Evolutionary conservation across 2,329 filamentous ascomycete species (phyloP).

Genomic region (Coniochaeta ligniaria): DNA sequence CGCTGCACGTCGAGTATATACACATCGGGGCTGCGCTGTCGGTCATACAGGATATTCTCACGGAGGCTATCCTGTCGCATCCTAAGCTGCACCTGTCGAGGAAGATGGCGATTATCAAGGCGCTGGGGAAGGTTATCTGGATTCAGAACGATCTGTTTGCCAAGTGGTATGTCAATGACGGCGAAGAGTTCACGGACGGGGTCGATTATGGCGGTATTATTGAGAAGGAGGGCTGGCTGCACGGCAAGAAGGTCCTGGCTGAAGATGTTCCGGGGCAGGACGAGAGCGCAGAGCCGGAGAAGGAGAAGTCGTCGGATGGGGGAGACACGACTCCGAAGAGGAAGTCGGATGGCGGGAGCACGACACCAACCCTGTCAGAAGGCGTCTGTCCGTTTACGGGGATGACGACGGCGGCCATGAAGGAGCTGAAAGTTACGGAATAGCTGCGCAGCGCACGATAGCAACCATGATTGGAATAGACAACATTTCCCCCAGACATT

Average conservation of each 20-base stretch:
- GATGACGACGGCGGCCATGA: slow-evolving; percentile 10
- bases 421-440: slow-evolving; percentile 8
- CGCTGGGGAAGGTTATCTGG: slow-evolving; percentile 76
- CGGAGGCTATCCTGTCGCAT: slow-evolving; percentile 67
- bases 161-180: slow-evolving; percentile 71
- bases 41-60: slow-evolving; percentile 72
- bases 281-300: slow-evolving; percentile 25
- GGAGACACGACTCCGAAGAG: neutral
- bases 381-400: slow-evolving; percentile 19
- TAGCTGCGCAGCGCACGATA: neutral
- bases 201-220: slow-evolving; percentile 38
- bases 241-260: slow-evolving; percentile 51
- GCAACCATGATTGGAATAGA: too few relatives aligned
- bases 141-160: slow-evolving; percentile 83
- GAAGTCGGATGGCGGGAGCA: neutral
- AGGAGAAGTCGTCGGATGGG: slow-evolving; percentile 8
- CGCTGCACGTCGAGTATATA: slow-evolving; percentile 73
- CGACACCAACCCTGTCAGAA: neutral
- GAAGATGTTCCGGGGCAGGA: neutral
- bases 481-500: too few relatives aligned
- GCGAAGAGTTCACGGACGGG: slow-evolving; percentile 48
- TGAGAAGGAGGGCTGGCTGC: slow-evolving; percentile 57
- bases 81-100: slow-evolving; percentile 57
- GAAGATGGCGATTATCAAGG: slow-evolving; percentile 69
- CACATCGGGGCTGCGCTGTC: slow-evolving; percentile 67